phyloP scores from a whole-genome alignment of 2,329 filamentous ascomycete genomes.

The Daldinia sp. region DNA sequence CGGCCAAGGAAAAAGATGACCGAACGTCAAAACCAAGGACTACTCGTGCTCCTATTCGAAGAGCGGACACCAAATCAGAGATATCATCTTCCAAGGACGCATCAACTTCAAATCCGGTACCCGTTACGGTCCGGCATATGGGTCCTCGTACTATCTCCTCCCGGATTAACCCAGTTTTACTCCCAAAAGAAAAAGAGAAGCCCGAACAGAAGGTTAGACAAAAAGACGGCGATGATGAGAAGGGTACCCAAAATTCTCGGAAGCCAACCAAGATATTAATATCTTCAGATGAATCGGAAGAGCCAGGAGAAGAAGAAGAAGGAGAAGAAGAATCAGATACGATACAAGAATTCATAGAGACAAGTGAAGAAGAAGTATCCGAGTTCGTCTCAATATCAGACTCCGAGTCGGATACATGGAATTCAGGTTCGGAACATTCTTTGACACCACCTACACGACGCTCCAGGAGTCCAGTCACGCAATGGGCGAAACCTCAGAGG shows the following conservation, averaged over 20 bases:
- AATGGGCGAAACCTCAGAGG: constrained; percentile 33
- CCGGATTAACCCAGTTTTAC: constrained; percentile 13
- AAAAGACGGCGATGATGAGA: constrained; percentile 14
- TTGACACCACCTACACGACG: constrained; percentile 30
- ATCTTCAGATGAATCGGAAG: constrained; percentile 23
- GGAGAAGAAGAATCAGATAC: constrained; percentile 19
- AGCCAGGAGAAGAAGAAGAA: too few relatives aligned
- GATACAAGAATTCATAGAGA: constrained; percentile 11
- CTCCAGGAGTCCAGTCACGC: constrained; percentile 32
- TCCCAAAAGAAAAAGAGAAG: constrained; percentile 24
- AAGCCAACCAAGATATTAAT: constrained; percentile 6
- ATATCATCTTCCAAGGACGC: constrained; percentile 19
- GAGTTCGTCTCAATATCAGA: constrained; percentile 38
- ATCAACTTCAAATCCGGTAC: constrained; percentile 26
- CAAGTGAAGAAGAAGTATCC: constrained; percentile 38
- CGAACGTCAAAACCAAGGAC: constrained; percentile 12
- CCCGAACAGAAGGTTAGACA: constrained; percentile 18
- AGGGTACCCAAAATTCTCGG: not conserved
- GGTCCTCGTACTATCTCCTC: constrained; percentile 12
- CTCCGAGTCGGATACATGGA: constrained; percentile 28
- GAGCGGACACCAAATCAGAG: constrained; percentile 19
- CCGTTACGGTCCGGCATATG: constrained; percentile 22
- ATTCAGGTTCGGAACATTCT: constrained; percentile 37
- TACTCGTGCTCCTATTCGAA: constrained; percentile 16
- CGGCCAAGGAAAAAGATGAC: constrained; percentile 6